Evolutionary conservation across 495 filamentous ascomycete genomes (phyloP), one percentile per base, ranked within the genome.

Genomic region (Cladorrhinum samala): DNA sequence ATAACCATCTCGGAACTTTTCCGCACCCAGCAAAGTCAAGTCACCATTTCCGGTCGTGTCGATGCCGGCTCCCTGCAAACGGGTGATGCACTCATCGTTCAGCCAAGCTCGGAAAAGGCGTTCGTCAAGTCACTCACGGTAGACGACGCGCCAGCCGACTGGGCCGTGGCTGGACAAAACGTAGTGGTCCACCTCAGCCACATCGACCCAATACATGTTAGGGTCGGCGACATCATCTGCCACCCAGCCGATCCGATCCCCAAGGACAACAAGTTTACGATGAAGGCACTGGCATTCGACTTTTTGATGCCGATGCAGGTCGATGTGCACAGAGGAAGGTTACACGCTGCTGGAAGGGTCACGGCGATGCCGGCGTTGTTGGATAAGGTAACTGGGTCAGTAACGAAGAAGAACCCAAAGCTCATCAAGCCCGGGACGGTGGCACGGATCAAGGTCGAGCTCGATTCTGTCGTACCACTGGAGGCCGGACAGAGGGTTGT

Each of bases 131-230:
- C 77, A 9, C 61, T 98, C 16, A 85, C 90, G 56, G 78, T 89
- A 16, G 84, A 91, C 56, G 77, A 81, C 18, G 83, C 86, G 38
- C 68, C 79, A 2, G 76, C 70, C 9, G 89, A 96, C 52, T 98
- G 90, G 91, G 93, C 90, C 3, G 91, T 96, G n/a, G 93, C 91
- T 2, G 91, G 94, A 13, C 90, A 96, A 61, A 95, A 95, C 50
- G 81, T 86, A 9, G 82, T 84, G 1, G 69, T 98, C 17, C 87
- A 95, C 61, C 77, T 98, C 49, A 77, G 80, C n/a, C 87, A 89
- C 51, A 91, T 96, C 62, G 90, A 96, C 55, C 77, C 85, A 1
- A 77, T 86, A 14, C 86, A 96, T 62, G 78, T 97, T 8, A 83
- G 83, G 40, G 64, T 83, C 8, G 93, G 93, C 9, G 92, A 98